phyloP scores from a whole-genome alignment of 805 yeast species.

The Cyberlindnera saturnus region DNA sequence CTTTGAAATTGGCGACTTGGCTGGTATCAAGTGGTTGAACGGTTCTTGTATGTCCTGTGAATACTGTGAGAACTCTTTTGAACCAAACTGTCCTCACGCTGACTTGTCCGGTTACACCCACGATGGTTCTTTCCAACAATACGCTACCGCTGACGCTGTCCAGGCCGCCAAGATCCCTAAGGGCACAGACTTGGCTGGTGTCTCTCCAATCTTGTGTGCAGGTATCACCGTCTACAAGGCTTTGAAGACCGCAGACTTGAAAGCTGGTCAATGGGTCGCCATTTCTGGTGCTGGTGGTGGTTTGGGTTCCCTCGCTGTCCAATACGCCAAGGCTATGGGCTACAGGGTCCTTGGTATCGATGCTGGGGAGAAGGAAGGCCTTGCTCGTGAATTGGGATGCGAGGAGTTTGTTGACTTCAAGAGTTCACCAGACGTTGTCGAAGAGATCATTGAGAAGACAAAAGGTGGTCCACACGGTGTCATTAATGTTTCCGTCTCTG shows the following conservation, averaged over 20 bases:
- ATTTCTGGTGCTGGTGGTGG: slow-evolving; percentile 75
- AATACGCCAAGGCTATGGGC: slow-evolving; percentile 72
- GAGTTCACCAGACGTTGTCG: slow-evolving; percentile 44
- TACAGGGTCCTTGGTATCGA: slow-evolving; percentile 62
- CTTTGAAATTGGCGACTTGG: slow-evolving; percentile 53
- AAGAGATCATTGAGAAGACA: slow-evolving; percentile 47
- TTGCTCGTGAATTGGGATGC: slow-evolving; percentile 45
- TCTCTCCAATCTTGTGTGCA: slow-evolving; percentile 83
- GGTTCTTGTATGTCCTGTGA: slow-evolving; percentile 59
- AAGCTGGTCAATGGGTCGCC: slow-evolving; percentile 68
- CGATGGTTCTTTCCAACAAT: slow-evolving; percentile 88
- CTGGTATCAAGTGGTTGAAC: slow-evolving; percentile 62
- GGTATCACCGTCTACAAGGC: slow-evolving; percentile 92
- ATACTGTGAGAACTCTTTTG: slow-evolving; percentile 45
- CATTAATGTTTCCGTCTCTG: slow-evolving; percentile 65
- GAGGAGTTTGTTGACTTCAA: slow-evolving; percentile 57
- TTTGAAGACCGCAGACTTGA: slow-evolving; percentile 64
- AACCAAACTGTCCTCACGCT: slow-evolving; percentile 63
- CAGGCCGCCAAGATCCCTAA: slow-evolving; percentile 77
- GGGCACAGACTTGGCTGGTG: slow-evolving; percentile 65
- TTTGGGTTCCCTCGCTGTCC: slow-evolving; percentile 64
- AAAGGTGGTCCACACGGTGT: slow-evolving; percentile 71
- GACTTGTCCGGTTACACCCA: slow-evolving; percentile 78
- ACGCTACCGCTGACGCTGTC: slow-evolving; percentile 80
- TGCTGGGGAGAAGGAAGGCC: slow-evolving; percentile 49